Evolutionary conservation across 192 early-diverging fungal genomes (phyloP), one percentile per base, ranked within the genome.

Genomic region (Entomortierella chlamydospora): DNA sequence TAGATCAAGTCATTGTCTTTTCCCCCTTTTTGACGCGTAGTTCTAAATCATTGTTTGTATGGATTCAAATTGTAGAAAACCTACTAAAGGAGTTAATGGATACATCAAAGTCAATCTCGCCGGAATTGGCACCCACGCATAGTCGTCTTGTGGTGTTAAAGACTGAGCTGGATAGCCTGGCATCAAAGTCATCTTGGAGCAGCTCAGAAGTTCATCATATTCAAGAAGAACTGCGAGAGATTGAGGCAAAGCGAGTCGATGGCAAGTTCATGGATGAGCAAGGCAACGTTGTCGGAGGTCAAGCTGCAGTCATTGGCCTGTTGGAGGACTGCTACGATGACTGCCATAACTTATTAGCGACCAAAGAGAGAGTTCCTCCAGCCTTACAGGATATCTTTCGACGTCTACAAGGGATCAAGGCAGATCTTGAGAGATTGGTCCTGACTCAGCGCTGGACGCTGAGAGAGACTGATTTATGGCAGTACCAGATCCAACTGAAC

Each of bases 291-390:
- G 87, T 92, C 7, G 73, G 91, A 26, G 95, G 95, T n/a, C 95
- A 97, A 64, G 91, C 93, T 11, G 88, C 90, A n/a, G 90, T 97
- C 29, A 91, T 93, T 25, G 90, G 89, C 1, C 72, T 97, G 23
- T 57, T 97, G 55, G 95, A 95, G 68, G 85, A 91, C 76, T 91
- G 90, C 72, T 96, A 92, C 65, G 94, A 94, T 53, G 89, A 92
- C 42, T 84, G 91, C 23, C 93, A 97, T 70, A 95, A 97, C 63
- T 61, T 95, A 31, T 79, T 95, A 77, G 93, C 87, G 9, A 86
- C 90, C 51, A 88, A 89, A 28, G 76, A 79, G 37, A 82, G 86
- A 0, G 90, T 95, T 34, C 86, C 89, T 20, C 84, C 81, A 25
- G 83, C 84, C n/a, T 65, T 93, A 58, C 83, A 84, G 73, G 87